Evolutionary conservation across 1,284 basidiomycete species (phyloP).

Genomic region (Ganoderma multipileum): DNA sequence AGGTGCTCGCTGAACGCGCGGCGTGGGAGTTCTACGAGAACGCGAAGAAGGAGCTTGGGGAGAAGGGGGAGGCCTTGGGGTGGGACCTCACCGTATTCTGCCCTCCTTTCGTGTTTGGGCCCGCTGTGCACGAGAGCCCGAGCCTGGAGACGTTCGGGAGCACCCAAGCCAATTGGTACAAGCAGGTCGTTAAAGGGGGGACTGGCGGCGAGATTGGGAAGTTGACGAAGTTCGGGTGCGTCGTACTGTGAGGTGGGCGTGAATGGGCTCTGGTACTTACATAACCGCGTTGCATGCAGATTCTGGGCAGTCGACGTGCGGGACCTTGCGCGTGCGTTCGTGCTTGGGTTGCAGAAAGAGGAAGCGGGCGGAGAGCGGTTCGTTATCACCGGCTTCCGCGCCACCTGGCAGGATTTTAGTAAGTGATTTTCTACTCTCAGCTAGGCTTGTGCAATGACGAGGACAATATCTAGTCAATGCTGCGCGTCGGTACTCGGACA

Average conservation of each 20-base stretch:
- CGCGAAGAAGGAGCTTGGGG: slow-evolving; percentile 54
- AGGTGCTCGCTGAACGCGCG: slow-evolving; percentile 71
- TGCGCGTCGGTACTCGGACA: slow-evolving; percentile 25
- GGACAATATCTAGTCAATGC: slow-evolving; percentile 16
- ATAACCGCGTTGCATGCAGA: too few relatives aligned
- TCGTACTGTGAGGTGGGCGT: not conserved
- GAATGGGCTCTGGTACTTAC: not conserved
- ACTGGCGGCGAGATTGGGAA: not conserved
- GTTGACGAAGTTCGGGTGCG: slow-evolving; percentile 38
- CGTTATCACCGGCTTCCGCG: slow-evolving; percentile 47
- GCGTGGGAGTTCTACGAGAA: slow-evolving; percentile 58
- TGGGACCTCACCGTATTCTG: slow-evolving; percentile 64
- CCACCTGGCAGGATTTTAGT: slow-evolving; percentile 41
- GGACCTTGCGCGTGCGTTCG: slow-evolving; percentile 67
- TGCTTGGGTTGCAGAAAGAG: slow-evolving; percentile 54
- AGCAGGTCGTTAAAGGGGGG: slow-evolving; percentile 40
- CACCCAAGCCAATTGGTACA: slow-evolving; percentile 54
- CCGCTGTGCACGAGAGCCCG: slow-evolving; percentile 50
- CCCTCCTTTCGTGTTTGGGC: slow-evolving; percentile 60
- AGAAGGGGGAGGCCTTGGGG: slow-evolving; percentile 38
- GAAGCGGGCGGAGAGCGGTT: slow-evolving; percentile 68
- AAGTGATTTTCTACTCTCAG: not conserved
- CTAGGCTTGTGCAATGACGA: not conserved
- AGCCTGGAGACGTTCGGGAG: slow-evolving; percentile 46
- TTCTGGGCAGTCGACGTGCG: slow-evolving; percentile 57